These are phyloP conservation scores for Candida chilensis DNA, from an alignment of 805 yeast genomes.

Conservation along the genomic window DNA sequence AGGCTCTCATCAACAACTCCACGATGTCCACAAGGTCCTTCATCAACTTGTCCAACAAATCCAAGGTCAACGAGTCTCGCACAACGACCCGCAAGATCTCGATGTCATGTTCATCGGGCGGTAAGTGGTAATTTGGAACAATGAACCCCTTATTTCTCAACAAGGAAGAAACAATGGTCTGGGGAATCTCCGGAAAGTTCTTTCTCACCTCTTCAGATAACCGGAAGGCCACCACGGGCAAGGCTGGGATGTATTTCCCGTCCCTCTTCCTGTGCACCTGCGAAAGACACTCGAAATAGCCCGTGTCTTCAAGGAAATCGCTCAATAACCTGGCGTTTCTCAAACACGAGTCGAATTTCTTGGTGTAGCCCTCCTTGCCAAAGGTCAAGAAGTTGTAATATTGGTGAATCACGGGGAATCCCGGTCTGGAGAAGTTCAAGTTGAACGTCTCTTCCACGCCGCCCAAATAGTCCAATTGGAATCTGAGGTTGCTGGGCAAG, in stretches of 20 bases:
- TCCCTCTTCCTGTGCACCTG: slow-evolving; percentile 61
- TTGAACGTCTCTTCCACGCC: slow-evolving; percentile 83
- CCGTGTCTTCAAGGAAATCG: slow-evolving; percentile 52
- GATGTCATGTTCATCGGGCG: slow-evolving; percentile 41
- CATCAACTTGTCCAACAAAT: slow-evolving; percentile 55
- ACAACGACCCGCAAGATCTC: slow-evolving; percentile 85
- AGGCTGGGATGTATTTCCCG: slow-evolving; percentile 55
- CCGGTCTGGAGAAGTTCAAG: slow-evolving; percentile 87
- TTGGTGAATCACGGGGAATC: slow-evolving; percentile 84
- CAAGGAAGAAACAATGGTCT: slow-evolving; percentile 60
- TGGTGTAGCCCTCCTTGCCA: slow-evolving; percentile 66
- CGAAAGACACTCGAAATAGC: slow-evolving; percentile 64
- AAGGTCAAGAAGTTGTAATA: slow-evolving; percentile 69
- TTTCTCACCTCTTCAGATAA: slow-evolving; percentile 49
- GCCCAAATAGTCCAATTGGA: slow-evolving; percentile 77
- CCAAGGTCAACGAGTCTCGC: slow-evolving; percentile 55
- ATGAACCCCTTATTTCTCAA: slow-evolving; percentile 80
- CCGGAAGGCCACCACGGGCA: slow-evolving; percentile 86
- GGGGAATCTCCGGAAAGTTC: slow-evolving; percentile 75
- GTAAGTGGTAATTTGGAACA: slow-evolving; percentile 82
- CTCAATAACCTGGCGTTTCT: slow-evolving; percentile 67
- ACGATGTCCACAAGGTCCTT: slow-evolving; percentile 44
- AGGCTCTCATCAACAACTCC: slow-evolving; percentile 42
- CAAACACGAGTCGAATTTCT: slow-evolving; percentile 52
- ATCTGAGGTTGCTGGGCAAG: slow-evolving; percentile 65